Percentiles rank a stretch among this genome's conserved stretches.
These are phyloP conservation scores for Aspergillus diversus DNA, from an alignment of 495 filamentous ascomycete species.

Conservation along the genomic window DNA sequence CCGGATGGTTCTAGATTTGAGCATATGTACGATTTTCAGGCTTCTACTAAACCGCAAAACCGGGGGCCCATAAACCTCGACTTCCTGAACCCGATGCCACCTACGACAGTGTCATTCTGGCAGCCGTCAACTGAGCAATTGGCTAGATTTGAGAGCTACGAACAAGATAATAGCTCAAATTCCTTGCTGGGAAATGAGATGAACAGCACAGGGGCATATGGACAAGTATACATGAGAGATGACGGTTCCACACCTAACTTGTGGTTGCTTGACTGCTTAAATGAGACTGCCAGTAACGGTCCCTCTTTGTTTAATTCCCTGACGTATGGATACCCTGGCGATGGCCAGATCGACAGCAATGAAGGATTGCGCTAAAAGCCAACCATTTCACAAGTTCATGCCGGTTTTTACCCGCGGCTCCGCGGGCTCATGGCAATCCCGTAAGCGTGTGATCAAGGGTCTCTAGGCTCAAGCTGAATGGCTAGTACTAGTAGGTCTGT, in stretches of 20 bases:
- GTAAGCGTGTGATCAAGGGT: not conserved
- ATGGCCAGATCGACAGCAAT: conserved; percentile 6
- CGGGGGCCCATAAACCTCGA: conserved; percentile 5
- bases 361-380: not conserved
- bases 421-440: not conserved
- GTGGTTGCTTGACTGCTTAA: conserved; percentile 7
- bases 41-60: not conserved
- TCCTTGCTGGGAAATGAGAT: not conserved
- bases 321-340: not conserved
- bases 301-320: not conserved
- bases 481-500: not conserved
- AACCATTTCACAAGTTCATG: not conserved
- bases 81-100: not conserved
- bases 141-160: not conserved
- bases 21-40: not conserved
- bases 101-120: not conserved
- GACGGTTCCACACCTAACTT: conserved; percentile 1
- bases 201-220: not conserved
- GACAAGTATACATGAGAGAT: conserved; percentile 9
- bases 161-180: not conserved
- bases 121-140: not conserved
- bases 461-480: not conserved
- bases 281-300: conserved; percentile 9
- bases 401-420: not conserved
- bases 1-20: not conserved